phyloP scores from a whole-genome alignment of 805 yeast genomes.

The Sungouiella thailandica region DNA sequence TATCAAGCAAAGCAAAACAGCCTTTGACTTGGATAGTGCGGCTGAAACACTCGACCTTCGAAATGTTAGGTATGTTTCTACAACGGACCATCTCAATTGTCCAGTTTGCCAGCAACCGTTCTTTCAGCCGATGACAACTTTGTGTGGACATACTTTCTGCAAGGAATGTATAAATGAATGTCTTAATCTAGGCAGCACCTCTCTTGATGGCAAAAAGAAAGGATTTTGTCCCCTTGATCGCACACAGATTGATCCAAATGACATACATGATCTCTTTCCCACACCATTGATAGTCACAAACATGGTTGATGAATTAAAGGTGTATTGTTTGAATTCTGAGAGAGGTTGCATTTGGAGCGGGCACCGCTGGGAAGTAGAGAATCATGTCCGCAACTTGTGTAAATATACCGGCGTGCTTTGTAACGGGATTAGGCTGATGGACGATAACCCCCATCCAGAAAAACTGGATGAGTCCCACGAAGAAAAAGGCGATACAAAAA shows the following conservation, averaged over 20 bases:
- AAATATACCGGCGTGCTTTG: conserved; percentile 34
- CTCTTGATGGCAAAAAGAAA: neutral
- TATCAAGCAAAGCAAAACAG: neutral
- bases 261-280: conserved; percentile 29
- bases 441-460: too few species aligned
- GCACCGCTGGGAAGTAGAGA: conserved; percentile 52
- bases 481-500: too few species aligned
- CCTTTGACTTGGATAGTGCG: conserved; percentile 1
- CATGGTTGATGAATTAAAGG: conserved; percentile 56
- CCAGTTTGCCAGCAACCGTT: conserved; percentile 69
- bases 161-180: conserved; percentile 46
- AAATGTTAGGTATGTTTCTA: conserved; percentile 1
- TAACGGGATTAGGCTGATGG: conserved; percentile 18
- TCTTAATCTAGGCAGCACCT: conserved; percentile 31
- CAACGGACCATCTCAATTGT: conserved; percentile 30
- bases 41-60: conserved; percentile 4
- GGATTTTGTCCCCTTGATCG: conserved; percentile 57
- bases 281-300: conserved; percentile 58
- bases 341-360: conserved; percentile 58
- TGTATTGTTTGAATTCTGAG: conserved; percentile 45
- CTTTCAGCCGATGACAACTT: conserved; percentile 54
- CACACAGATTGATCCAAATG: conserved; percentile 35
- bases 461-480: too few species aligned
- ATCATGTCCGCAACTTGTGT: conserved; percentile 40
- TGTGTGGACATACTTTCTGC: conserved; percentile 69